Conservation (phyloP, 331 rosid species). For the Pyrus hybrid region DNA sequence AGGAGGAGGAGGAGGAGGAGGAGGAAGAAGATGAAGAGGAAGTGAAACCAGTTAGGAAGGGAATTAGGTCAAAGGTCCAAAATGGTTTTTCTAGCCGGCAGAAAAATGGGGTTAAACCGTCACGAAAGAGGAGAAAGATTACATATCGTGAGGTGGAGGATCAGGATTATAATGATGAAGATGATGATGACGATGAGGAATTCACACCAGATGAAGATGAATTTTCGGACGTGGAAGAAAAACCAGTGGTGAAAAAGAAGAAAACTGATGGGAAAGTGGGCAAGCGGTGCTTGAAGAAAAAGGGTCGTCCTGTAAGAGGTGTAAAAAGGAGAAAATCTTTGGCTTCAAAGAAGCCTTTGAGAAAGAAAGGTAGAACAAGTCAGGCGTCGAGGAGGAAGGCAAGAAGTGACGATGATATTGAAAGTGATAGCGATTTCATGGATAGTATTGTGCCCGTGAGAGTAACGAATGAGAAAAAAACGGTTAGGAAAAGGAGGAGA, state of each 20-base stretch:
- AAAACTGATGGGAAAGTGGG: conserved; percentile 26
- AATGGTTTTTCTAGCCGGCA: not conserved
- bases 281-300: conserved; percentile 39
- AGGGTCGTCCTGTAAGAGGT: conserved; percentile 23
- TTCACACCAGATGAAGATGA: conserved; percentile 62
- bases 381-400: conserved; percentile 22
- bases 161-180: conserved; percentile 30
- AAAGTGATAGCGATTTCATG: conserved; percentile 25
- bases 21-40: conserved; percentile 11
- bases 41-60: conserved; percentile 5
- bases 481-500: conserved; percentile 25
- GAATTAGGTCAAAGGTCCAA: conserved; percentile 1
- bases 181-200: conserved; percentile 54
- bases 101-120: conserved; percentile 21
- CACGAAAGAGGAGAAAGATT: conserved; percentile 30
- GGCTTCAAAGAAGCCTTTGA: conserved; percentile 46
- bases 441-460: conserved; percentile 20
- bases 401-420: conserved; percentile 23
- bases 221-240: conserved; percentile 56
- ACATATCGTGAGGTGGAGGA: conserved; percentile 14
- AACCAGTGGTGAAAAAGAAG: conserved; percentile 31
- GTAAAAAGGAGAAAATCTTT: conserved; percentile 34
- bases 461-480: conserved; percentile 24
- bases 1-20: conserved; percentile 15
- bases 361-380: conserved; percentile 41